Evolutionary conservation across 345 rosid genomes (phyloP), one percentile per base, ranked within the genome.

Genomic region (Sonneratia caseolaris): DNA sequence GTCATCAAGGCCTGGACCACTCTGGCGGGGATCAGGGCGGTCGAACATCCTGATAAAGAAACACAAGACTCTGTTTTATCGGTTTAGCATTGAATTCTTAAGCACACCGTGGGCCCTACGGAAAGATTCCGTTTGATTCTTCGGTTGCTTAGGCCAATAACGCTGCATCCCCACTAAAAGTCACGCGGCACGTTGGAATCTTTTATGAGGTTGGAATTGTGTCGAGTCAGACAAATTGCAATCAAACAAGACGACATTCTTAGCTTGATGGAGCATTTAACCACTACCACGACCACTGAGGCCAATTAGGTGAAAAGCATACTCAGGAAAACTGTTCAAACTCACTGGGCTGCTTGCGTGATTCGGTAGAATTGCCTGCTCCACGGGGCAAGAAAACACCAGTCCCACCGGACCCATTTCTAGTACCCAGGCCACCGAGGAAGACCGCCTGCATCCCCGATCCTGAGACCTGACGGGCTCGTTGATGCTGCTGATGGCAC

Each of bases 321-420:
- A 47, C 13, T 13, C 51, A 4, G 5, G 45, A 47, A 47, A 47
- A 47, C 51, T 21, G n/a, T 37, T 48, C 1, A 42, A 48, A 55
- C 19, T 47, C 78, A 89, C 96, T 91, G 81, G 78, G 73, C 82
- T 86, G 91, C 76, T 82, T 86, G 78, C 81, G 89, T 71, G 93
- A 67, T 53, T 86, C 83, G 64, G 70, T 38, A 71, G 83, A 68
- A 19, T 82, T 75, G 67, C 76, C 75, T 21, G 68, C 82, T 42
- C 80, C 73, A 68, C 85, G 81, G 45, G 98, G 98, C 83, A 93
- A 81, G 85, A 93, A 93, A 67, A 93, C 98, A 35, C 98, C 98
- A 1, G 98, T 93, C 38, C 97, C 98, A 73, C 80, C 65, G n/a
- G 97, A 83, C 35, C 80, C 82, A 38, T 76, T 73, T 76, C 69